Evolutionary conservation across 345 rosid species (phyloP).

Genomic region (Gossypium anomalum): DNA sequence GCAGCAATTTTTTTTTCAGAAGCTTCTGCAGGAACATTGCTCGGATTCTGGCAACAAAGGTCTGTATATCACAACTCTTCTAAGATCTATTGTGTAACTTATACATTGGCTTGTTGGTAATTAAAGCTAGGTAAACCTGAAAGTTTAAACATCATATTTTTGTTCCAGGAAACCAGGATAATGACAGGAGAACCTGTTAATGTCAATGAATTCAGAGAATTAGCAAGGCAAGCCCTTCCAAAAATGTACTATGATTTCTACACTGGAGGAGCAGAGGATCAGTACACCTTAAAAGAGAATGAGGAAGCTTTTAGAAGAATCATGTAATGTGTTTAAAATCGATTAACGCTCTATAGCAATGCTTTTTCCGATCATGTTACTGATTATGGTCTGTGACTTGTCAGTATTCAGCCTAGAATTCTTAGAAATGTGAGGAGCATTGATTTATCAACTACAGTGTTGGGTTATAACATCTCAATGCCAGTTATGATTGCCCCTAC

Average conservation of each 20-base stretch:
- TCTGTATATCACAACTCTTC: neutral
- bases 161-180: conserved; percentile 14
- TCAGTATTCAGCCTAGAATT: conserved; percentile 69
- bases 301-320: conserved; percentile 61
- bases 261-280: conserved; percentile 74
- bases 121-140: conserved; percentile 3
- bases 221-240: conserved; percentile 68
- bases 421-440: conserved; percentile 70
- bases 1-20: neutral
- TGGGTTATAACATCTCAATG: conserved; percentile 57
- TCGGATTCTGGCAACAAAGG: neutral
- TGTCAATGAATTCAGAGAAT: conserved; percentile 64
- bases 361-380: neutral
- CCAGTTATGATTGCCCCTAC: conserved; percentile 85
- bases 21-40: neutral
- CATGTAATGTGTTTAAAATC: conserved; percentile 31
- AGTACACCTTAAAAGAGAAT: conserved; percentile 62
- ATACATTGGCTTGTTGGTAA: neutral
- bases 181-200: conserved; percentile 66
- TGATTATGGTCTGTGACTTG: conserved; percentile 4
- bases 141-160: neutral
- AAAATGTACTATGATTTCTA: conserved; percentile 77
- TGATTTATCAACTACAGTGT: conserved; percentile 42
- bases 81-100: neutral
- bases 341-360: neutral